Evolutionary conservation across 768 basidiomycete genomes (phyloP), one percentile per base, ranked within the genome.

Genomic region (Collybia sordida): DNA sequence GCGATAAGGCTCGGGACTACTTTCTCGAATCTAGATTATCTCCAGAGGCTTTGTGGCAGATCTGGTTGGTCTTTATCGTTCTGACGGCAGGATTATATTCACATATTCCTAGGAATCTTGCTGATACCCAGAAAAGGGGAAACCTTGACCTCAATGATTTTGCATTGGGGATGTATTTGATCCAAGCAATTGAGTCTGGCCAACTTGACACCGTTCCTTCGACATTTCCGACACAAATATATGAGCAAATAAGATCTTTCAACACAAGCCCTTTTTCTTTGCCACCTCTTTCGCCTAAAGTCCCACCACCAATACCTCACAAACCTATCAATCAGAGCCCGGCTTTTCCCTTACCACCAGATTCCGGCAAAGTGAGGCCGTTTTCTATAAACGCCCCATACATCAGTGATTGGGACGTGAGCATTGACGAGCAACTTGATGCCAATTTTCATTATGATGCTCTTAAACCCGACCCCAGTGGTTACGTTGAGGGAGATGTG

Each of bases 91-190:
- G 23, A 12, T 35, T 49, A 43, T 27, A 47, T 27, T 18, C 34
- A 27, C 24, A 42, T 45, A 3, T 11, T 11, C 9, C 1, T 50
- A 86, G 84, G 79, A 79, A 78, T 47, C 72, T 89, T 35, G 77
- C 83, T 19, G 86, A 89, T 61, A 79, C 75, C 7, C 74, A 77
- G 45, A 68, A 73, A 27, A 72, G 81, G 28, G 86, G 85, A 5
- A 69, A 74, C 3, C 77, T 91, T 9, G 85, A 88, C 57, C 70
- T 77, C 6, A 65, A 77, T 23, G 86, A 89, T 51, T 91, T 91
- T 62, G 79, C 81, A 28, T 69, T 90, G 51, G 87, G 81, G 31
- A 82, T 86, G 80, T 83, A 82, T 62, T 77, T 87, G 49, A 81
- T 89, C 35, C 64, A 71, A 31, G 64, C 65, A n/a, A 49, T 70